Conservation (phyloP, 2,329 filamentous ascomycete species). For the Trichothecium roseum region DNA sequence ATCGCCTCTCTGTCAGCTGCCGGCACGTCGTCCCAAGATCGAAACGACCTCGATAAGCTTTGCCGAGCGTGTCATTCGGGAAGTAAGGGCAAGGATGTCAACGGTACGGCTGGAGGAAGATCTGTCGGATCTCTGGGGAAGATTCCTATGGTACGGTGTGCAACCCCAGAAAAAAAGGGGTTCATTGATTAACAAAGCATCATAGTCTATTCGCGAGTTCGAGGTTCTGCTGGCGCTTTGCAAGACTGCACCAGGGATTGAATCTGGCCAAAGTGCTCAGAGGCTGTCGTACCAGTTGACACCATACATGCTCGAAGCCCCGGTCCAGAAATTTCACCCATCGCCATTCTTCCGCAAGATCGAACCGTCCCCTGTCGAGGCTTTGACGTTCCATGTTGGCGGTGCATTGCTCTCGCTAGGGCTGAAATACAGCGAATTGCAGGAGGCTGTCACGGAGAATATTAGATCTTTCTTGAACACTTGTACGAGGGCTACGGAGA, state of each 20-base stretch:
- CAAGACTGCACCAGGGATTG: constrained; percentile 72
- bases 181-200: constrained; percentile 3
- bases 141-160: constrained; percentile 48
- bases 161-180: constrained; percentile 6
- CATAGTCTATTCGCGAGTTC: constrained; percentile 75
- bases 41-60: constrained; percentile 52
- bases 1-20: constrained; percentile 53
- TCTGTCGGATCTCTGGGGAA: constrained; percentile 33
- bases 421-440: constrained; percentile 58
- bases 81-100: constrained; percentile 32
- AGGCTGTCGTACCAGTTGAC: constrained; percentile 69
- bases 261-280: constrained; percentile 61
- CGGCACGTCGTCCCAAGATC: constrained; percentile 44
- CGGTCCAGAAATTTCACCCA: constrained; percentile 64
- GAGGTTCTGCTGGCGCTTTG: constrained; percentile 87
- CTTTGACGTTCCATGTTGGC: constrained; percentile 68
- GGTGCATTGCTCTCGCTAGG: constrained; percentile 75
- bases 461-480: constrained; percentile 64
- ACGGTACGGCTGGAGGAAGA: constrained; percentile 31
- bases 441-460: constrained; percentile 53
- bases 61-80: constrained; percentile 46
- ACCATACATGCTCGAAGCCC: constrained; percentile 78
- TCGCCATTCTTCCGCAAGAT: constrained; percentile 77
- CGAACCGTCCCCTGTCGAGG: constrained; percentile 82
- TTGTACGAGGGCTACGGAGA: constrained; percentile 53